Percentiles rank a stretch among this genome's conserved stretches.
Conservation (phyloP, 768 basidiomycete species). For the Leccinum fibrillosum region DNA sequence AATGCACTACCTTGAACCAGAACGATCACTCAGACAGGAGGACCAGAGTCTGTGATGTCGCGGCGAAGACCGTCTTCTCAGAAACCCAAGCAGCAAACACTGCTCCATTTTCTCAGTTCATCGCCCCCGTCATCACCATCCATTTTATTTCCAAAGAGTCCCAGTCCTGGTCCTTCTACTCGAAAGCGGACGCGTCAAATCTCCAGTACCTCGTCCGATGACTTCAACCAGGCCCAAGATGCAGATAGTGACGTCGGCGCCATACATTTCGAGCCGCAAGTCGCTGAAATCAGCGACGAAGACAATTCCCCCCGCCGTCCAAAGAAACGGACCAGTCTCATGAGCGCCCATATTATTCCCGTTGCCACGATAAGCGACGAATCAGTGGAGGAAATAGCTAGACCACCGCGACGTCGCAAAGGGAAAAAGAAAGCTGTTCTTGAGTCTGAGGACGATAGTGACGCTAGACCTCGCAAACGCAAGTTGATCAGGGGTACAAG, state of each 20-base stretch:
- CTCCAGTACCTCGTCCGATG: conserved; percentile 11
- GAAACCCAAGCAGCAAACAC: conserved; percentile 42
- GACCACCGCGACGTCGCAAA: conserved; percentile 19
- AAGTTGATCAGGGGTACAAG: conserved; percentile 43
- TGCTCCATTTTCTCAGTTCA: conserved; percentile 34
- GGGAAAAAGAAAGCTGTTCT: conserved; percentile 18
- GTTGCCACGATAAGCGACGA: conserved; percentile 18
- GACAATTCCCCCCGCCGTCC: conserved; percentile 26
- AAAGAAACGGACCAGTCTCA: conserved; percentile 15
- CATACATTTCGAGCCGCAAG: conserved; percentile 47
- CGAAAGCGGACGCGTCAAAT: conserved; percentile 16
- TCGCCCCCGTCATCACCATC: conserved; percentile 26
- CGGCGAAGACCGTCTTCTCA: conserved; percentile 18
- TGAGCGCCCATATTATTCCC: conserved; percentile 14
- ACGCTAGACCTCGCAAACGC: conserved; percentile 33
- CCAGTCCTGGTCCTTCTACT: conserved; percentile 2
- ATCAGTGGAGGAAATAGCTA: conserved; percentile 18
- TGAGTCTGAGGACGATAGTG: conserved; percentile 38
- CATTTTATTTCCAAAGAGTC: background rate
- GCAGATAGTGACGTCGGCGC: conserved; percentile 46
- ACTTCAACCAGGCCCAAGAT: conserved; percentile 22
- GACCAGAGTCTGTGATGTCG: conserved; percentile 1
- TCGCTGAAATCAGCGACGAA: conserved; percentile 20
- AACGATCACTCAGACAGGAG: no score
- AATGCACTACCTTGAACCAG: background rate